phyloP scores from a whole-genome alignment of 2,329 filamentous ascomycete genomes.

The Trichoderma guizhouense region DNA sequence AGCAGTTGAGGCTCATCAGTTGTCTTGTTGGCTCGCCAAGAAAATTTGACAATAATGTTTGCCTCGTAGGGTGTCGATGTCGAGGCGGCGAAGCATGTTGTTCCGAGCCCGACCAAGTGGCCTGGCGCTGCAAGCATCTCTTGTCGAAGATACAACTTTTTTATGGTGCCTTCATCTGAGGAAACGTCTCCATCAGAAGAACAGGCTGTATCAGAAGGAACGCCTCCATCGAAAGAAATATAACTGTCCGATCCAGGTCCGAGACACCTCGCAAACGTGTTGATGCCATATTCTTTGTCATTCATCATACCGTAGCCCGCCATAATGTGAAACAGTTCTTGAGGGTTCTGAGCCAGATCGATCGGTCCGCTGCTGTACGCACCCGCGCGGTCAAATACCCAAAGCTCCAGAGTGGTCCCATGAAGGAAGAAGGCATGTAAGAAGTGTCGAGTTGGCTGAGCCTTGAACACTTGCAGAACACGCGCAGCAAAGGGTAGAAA shows the following conservation, averaged over 20 bases:
- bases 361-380: neutral
- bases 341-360: neutral
- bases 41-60: neutral
- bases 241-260: neutral
- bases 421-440: neutral
- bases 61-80: fast-evolving
- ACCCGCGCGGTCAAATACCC: neutral
- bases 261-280: neutral
- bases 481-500: neutral
- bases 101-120: neutral
- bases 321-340: neutral
- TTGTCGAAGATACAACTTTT: neutral
- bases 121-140: neutral
- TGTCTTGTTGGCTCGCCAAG: neutral
- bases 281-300: neutral
- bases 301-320: neutral
- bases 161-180: neutral
- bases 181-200: neutral
- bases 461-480: neutral
- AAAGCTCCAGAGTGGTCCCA: neutral
- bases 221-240: neutral
- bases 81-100: neutral
- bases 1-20: neutral
- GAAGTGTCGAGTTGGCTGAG: neutral
- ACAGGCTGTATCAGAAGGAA: neutral